phyloP scores from a whole-genome alignment of 176 grass and related monocot species.

The Cymbopogon citratus region DNA sequence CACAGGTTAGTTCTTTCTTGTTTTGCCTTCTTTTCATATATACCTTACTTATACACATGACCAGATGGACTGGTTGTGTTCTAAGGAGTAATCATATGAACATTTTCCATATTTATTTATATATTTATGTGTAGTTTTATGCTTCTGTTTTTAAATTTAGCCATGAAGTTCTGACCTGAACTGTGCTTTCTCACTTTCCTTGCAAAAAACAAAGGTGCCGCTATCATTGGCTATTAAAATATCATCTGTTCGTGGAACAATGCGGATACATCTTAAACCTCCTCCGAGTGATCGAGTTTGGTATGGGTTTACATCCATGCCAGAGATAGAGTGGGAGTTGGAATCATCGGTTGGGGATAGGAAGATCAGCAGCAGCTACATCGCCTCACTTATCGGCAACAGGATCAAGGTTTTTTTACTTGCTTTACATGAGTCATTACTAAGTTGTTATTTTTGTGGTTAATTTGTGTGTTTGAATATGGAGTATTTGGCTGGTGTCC shows the following conservation, averaged over 20 bases:
- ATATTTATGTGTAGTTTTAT: background rate
- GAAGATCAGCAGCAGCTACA: constrained; percentile 65
- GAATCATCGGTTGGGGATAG: constrained; percentile 74
- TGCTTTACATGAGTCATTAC: constrained; percentile 7
- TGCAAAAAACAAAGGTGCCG: constrained; percentile 71
- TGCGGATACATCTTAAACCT: too few relatives aligned
- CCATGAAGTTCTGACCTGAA: background rate
- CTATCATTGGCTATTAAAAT: constrained; percentile 59
- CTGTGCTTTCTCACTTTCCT: constrained; percentile 17
- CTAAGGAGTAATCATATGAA: background rate
- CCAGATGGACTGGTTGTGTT: background rate
- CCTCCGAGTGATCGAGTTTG: constrained; percentile 63
- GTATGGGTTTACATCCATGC: constrained; percentile 74
- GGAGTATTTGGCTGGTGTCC: background rate
- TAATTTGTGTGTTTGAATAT: background rate
- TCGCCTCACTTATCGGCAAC: constrained; percentile 59
- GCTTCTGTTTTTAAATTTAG: constrained; percentile 23
- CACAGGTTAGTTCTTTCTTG: constrained; percentile 41
- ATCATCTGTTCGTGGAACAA: too few relatives aligned
- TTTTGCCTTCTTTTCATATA: constrained; percentile 6
- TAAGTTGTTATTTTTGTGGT: constrained; percentile 1
- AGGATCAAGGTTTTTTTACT: constrained; percentile 59
- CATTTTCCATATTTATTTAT: background rate
- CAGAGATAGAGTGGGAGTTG: constrained; percentile 71
- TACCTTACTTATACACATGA: background rate